These are phyloP conservation scores for Penstemon eatonii DNA, from an alignment of 257 asterid species.

Conservation along the genomic window DNA sequence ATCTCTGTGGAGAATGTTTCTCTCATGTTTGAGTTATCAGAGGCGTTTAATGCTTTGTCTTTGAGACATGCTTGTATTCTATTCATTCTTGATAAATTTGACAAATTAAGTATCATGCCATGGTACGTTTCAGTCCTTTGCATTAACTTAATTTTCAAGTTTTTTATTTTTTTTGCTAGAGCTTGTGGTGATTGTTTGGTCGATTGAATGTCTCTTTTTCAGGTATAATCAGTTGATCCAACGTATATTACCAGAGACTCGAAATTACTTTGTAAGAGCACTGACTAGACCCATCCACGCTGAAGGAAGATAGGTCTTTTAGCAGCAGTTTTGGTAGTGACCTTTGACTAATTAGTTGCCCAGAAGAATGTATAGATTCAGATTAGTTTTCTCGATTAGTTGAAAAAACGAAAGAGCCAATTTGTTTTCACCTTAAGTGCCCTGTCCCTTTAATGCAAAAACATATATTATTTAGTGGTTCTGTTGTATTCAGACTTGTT, in stretches of 20 bases:
- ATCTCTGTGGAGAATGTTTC: conserved; percentile 80
- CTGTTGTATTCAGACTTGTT: background rate
- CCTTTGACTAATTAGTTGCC: conserved; percentile 43
- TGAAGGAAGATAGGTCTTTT: conserved; percentile 49
- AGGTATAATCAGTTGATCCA: conserved; percentile 76
- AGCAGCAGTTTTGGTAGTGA: conserved; percentile 44
- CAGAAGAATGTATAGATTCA: conserved; percentile 58
- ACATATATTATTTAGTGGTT: conserved; percentile 22
- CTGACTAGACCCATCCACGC: conserved; percentile 56
- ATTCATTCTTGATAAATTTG: conserved; percentile 75
- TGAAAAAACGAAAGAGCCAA: conserved; percentile 27
- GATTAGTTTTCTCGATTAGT: conserved; percentile 34
- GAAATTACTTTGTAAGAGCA: conserved; percentile 64
- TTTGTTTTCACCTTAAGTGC: conserved; percentile 34
- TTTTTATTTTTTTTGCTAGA: background rate
- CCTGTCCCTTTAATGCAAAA: no score
- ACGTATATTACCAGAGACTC: conserved; percentile 77
- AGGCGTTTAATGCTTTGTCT: conserved; percentile 81
- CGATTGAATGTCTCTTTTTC: conserved; percentile 25
- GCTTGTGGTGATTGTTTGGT: background rate
- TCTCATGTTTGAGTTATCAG: conserved; percentile 88
- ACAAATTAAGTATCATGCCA: conserved; percentile 59
- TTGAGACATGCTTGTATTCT: conserved; percentile 78
- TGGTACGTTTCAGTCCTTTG: conserved; percentile 46
- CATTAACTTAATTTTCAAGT: background rate